A percentile compares a stretch with the other conserved stretches of the same genome.
phyloP scores from a whole-genome alignment of 2,329 filamentous ascomycete species.

The Ceratocystiopsis brevicomis region DNA sequence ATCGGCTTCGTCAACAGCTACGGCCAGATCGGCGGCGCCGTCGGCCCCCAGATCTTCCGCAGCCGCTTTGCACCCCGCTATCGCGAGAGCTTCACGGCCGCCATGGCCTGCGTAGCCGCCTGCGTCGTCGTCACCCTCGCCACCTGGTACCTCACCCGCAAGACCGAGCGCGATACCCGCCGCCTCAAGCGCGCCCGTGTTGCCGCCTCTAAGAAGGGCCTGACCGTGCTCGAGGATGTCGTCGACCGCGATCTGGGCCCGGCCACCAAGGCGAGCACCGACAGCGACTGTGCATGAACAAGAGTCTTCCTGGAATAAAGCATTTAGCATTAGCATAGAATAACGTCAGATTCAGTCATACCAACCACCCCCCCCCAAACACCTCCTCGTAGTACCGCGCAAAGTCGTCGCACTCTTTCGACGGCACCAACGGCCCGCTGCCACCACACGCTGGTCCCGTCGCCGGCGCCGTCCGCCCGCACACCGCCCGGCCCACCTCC shows the following conservation, averaged over 20 bases:
- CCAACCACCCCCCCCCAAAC: not conserved
- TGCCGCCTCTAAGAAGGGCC: conserved; percentile 3
- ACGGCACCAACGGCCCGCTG: conserved; percentile 4
- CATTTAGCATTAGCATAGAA: too few species aligned
- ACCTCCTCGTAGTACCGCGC: conserved; percentile 11
- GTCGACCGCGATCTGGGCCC: conserved; percentile 4
- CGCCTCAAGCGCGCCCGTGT: conserved; percentile 4
- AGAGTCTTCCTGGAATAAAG: not conserved
- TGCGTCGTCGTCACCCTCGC: conserved; percentile 1
- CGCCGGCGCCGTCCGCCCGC: conserved; percentile 9
- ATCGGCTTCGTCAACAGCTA: conserved; percentile 9
- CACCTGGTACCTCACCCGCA: conserved; percentile 6
- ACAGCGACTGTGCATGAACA: not conserved
- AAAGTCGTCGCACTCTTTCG: conserved; percentile 16
- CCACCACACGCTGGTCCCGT: conserved; percentile 13
- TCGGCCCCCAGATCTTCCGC: conserved; percentile 7
- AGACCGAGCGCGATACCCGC: conserved; percentile 5
- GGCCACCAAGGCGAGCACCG: not conserved
- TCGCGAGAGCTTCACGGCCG: conserved; percentile 4
- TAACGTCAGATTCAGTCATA: too few species aligned
- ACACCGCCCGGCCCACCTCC: conserved; percentile 15
- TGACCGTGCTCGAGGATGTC: conserved; percentile 6
- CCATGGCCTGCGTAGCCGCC: conserved; percentile 4
- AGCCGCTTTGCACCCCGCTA: conserved; percentile 6
- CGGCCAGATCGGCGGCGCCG: conserved; percentile 9